A percentile compares a stretch with the other conserved stretches of the same genome.
These are phyloP conservation scores for Fusarium caatingaense DNA, from an alignment of 2,329 filamentous ascomycete genomes.

Conservation along the genomic window DNA sequence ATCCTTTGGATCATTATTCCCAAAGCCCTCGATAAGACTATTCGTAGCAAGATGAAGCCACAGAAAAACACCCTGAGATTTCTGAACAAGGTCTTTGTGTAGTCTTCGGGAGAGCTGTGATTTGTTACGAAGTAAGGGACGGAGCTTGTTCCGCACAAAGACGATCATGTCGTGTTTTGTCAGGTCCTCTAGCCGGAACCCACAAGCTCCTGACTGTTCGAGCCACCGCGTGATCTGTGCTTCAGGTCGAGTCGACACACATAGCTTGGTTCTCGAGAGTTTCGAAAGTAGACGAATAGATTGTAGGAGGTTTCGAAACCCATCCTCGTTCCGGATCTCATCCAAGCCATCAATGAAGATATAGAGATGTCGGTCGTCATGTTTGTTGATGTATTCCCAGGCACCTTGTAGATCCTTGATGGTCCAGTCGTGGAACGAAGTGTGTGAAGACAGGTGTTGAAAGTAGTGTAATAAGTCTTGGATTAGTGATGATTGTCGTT, in stretches of 20 bases:
- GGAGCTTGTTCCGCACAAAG: not conserved
- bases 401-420: rapidly evolving
- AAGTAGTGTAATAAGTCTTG: rapidly evolving
- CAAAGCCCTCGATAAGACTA: not conserved
- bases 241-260: not conserved
- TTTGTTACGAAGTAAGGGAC: rapidly evolving
- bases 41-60: not conserved
- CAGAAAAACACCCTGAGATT: conserved; percentile 1
- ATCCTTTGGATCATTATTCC: not conserved
- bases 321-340: not conserved
- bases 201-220: rapidly evolving
- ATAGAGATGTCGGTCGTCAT: rapidly evolving
- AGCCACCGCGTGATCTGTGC: not conserved
- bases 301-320: rapidly evolving
- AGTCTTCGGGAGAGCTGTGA: rapidly evolving
- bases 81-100: rapidly evolving
- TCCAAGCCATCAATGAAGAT: not conserved
- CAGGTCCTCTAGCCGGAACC: not conserved
- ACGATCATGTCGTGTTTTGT: not conserved
- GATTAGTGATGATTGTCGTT: rapidly evolving
- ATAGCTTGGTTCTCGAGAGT: rapidly evolving
- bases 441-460: rapidly evolving
- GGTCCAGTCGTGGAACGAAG: not conserved
- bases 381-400: rapidly evolving
- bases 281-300: not conserved